Evolutionary conservation across 2,329 filamentous ascomycete species (phyloP), one percentile per base, ranked within the genome.

Genomic region (Ophiocordyceps camponoti-leonardi): DNA sequence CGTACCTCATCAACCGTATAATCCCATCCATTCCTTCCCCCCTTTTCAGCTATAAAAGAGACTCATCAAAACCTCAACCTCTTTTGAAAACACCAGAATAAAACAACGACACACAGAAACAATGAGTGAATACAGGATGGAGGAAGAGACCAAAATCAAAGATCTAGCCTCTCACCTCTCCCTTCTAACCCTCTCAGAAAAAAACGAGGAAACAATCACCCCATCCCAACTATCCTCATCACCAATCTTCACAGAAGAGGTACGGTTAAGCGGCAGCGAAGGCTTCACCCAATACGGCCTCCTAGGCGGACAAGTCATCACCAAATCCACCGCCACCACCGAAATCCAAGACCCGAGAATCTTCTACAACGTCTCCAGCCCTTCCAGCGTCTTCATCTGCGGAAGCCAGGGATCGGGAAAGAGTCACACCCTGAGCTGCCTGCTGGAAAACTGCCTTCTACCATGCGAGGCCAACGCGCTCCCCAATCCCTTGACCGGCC

Each of bases 361-460:
- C 0, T 69, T 66, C 40, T 66, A 67, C 55, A 72, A 73, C 44
- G 60, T 71, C 2, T 52, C 66, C 0, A 58, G 62, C 0, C 78
- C 77, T 0, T 75, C 71, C 0, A 79, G 75, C 16, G 63, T 67
- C 4, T 81, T 81, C 57, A 74, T 81, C 30, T 81, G 77, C 46
- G 77, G 77, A 1, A 75, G 72, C 19, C 77, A 81, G 48, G 77
- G 77, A 1, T 77, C 72, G 0, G 78, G 78, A 0, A 81, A 81
- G 54, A 77, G 73, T 42, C 76, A 81, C 48, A 77, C 73, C 0
- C 61, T 79, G 1, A 71, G 71, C 1, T 75, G 69, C 43, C 49
- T 75, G 1, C 54, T 75, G 0, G 77, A 82, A 53, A 77, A 75
- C 49, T 78, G 71, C 33, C 59, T 82, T 0, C 58, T 76, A 1